Evolutionary conservation across 2,329 filamentous ascomycete species (phyloP), one percentile per base, ranked within the genome.

Genomic region (Dactylellina haptotyla): DNA sequence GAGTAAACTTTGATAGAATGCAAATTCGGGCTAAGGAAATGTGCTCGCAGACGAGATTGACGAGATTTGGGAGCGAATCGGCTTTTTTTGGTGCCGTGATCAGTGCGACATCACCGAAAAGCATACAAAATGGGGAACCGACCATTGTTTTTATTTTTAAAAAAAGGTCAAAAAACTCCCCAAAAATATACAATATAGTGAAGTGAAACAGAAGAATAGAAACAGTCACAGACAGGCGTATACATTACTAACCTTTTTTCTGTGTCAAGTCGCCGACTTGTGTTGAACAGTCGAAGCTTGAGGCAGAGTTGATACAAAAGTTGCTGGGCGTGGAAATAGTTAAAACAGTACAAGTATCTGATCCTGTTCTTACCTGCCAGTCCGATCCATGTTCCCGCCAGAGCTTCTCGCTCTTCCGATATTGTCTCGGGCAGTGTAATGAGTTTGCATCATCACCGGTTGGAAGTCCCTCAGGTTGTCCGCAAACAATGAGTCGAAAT

Each of bases 401-500:
- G 66, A 71, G 39, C 66, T 71, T 63, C 66, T 32, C 16, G 66
- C 66, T 46, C 66, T 57, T 10, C 58, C 66, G 32, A 71, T 59
- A 45, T 25, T 63, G 41, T 71, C 66, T 32, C 66, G 41, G 32
- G 58, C 58, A 43, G 51, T 20, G 58, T 71, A 71, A 20, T 71
- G 66, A 53, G 41, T 46, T 48, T 71, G 66, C 66, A 71, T 71
- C 66, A 71, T 71, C n/a, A 71, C 51, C 25, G 66, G 66, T 45
- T 71, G 66, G 41, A 71, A 71, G 61, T 71, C 66, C 48, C 66
- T 71, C 32, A 71, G 51, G 45, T 71, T 71, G 16, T 71, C 66
- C n/a, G 66, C 66, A 50, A 71, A 71, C 28, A 71, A 34, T 32
- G 66, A 71, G 39, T 71, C 66, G 30, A 71, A 71, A 48, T 71